Evolutionary conservation across 805 yeast genomes (phyloP), one percentile per base, ranked within the genome.

Genomic region (Myxozyma vanderwaltii): DNA sequence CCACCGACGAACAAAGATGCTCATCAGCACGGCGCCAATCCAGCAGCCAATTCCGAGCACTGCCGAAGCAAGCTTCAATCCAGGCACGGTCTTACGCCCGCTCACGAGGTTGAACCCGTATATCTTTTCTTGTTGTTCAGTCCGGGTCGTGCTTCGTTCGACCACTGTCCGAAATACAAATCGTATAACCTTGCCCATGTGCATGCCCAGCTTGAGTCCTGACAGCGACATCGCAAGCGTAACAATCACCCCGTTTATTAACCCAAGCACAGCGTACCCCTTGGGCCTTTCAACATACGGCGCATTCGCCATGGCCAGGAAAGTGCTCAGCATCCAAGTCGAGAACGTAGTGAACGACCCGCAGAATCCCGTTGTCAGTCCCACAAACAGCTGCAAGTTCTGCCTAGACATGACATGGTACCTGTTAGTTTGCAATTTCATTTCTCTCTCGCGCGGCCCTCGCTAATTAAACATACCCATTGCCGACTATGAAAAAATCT

Each of bases 301-400:
- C 15, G 13, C 58, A 41, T 67, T 66, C 21, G 66, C 67, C 58
- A 67, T 56, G 7, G 61, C 68, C n/a, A 58, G 54, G 47, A 68
- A 64, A 15, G 46, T 35, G 6, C 47, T 52, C 17, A 29, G 21
- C 68, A 68, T 68, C 68, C 69, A 68, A 4, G 69, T 52, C 19
- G 70, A 68, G 50, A 68, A 68, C 8, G 69, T 64, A 10, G 70
- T 68, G 13, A 67, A 23, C 2, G 69, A 64, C 17, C 70, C 70
- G 56, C 70, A 68, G 40, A 64, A 67, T 6, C 70, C 70, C 4
- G 69, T 64, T 10, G 70, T 53, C 7, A 68, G 36, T 1, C 68
- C 69, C 10, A 59, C 57, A 19, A 43, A 64, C 26, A 68, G 39
- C 26, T 50, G 64, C 15, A 61, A 36, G 12, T 19, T 47, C 23